Evolutionary conservation across 805 yeast species (phyloP), one percentile per base, ranked within the genome.

Genomic region (Saturnispora gosingensis): DNA sequence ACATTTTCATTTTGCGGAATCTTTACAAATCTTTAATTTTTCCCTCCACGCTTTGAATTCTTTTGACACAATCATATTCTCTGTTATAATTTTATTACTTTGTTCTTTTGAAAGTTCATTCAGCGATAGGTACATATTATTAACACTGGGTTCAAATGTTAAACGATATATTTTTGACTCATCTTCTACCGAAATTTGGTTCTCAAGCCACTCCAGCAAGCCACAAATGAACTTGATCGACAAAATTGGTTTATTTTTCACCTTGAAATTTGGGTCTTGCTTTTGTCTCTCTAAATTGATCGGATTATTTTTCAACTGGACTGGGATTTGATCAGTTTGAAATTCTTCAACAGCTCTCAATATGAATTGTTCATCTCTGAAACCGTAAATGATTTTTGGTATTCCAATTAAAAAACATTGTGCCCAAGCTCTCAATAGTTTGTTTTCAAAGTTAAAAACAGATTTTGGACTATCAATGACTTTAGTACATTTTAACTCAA

Each of bases 361-460:
- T n/a, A 76, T 65, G 43, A 84, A 73, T 34, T 79, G 68, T 16
- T 85, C 85, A 63, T 88, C 95, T 58, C 97, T 76, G 67, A 85
- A 93, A 0, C 97, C 99, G 62, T 87, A 87, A 4, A 86, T 76
- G 4, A 91, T 75, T 53, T 78, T 77, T n/a, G 85, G 82, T 20
- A 93, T 77, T 4, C 99, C 99, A 44, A 88, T 73, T 22, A 93
- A 71, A 65, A 89, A 93, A 56, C 96, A 85, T 69, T 89, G 98
- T 2, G 95, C 88, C 99, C 99, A 93, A 0, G 95, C 76, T 54
- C 73, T 77, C 63, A 84, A 79, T 44, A 93, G 69, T 67, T 88
- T 89, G 50, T 74, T 75, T 62, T 91, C 97, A 62, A 91, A 88
- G 18, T 64, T 74, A 38, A 72, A 72, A 15, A 84, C 80, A 38